These are phyloP conservation scores for Fagopyrum homotropicum DNA, from an alignment of 148 eudicot genomes.

Conservation along the genomic window DNA sequence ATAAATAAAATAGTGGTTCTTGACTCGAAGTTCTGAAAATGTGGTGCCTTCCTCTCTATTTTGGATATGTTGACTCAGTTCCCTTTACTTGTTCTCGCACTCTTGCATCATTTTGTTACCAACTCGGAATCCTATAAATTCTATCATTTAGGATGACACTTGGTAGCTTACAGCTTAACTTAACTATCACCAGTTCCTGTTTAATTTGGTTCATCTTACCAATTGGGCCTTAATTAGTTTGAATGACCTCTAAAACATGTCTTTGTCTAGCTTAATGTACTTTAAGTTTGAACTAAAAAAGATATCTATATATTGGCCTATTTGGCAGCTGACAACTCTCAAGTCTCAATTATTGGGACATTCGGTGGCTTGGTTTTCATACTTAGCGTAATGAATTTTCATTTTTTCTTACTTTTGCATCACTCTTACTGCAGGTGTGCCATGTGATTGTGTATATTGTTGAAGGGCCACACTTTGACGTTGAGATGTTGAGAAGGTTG, in stretches of 20 bases:
- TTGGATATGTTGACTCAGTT: background rate
- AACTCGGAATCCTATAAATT: background rate
- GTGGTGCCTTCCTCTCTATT: background rate
- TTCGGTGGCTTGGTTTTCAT: background rate
- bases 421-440: constrained; percentile 66
- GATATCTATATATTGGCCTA: background rate
- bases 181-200: background rate
- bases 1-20: background rate
- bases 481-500: constrained; percentile 52
- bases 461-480: constrained; percentile 78
- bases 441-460: constrained; percentile 68
- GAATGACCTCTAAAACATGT: background rate
- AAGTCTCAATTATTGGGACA: background rate
- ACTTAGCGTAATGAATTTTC: background rate
- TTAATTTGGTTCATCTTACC: background rate
- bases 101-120: background rate
- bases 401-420: background rate
- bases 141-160: background rate
- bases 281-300: constrained; percentile 3
- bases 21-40: background rate
- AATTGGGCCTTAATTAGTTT: background rate
- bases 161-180: background rate
- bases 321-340: background rate
- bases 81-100: background rate
- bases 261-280: background rate